Percentiles rank a stretch among this genome's conserved stretches.
Evolutionary conservation across 2,329 filamentous ascomycete species (phyloP).

Genomic region (Pyrenochaeta sp.): DNA sequence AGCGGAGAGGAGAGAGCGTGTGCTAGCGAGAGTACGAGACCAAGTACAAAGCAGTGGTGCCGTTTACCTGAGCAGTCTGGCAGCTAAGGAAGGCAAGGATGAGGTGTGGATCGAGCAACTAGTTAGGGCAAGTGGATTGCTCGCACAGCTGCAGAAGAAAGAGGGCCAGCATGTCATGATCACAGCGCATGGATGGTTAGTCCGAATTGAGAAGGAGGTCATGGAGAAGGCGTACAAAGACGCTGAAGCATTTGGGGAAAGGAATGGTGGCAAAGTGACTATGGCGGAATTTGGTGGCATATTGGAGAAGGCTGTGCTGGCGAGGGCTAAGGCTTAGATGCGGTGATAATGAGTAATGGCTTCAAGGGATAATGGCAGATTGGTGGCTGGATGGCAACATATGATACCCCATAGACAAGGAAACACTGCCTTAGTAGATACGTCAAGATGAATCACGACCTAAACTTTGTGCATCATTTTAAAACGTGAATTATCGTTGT

Average conservation of each 20-base stretch:
- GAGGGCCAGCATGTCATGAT: constrained; percentile 47
- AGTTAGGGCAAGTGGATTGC: constrained; percentile 50
- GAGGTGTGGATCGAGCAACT: constrained; percentile 54
- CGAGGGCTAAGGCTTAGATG: constrained; percentile 19
- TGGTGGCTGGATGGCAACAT: too few relatives aligned
- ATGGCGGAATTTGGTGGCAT: constrained; percentile 49
- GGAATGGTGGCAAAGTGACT: constrained; percentile 40
- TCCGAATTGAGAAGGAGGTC: constrained; percentile 47
- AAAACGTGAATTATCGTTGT: too few relatives aligned
- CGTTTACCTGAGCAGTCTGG: constrained; percentile 51
- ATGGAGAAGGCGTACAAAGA: constrained; percentile 51
- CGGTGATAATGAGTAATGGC: background rate
- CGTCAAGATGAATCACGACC: too few relatives aligned
- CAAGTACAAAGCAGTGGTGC: constrained; percentile 27
- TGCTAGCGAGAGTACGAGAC: constrained; percentile 38
- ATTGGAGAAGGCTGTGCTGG: constrained; percentile 46
- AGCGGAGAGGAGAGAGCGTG: constrained; percentile 34
- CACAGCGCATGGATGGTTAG: constrained; percentile 54
- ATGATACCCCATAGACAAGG: too few relatives aligned
- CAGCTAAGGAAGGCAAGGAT: constrained; percentile 50
- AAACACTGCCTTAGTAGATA: too few relatives aligned
- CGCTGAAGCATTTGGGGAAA: constrained; percentile 35
- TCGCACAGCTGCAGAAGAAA: constrained; percentile 36
- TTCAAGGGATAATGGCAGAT: too few relatives aligned
- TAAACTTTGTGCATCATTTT: too few relatives aligned